Conservation (phyloP, 1,284 basidiomycete genomes). For the Cryptococcus sp. region DNA sequence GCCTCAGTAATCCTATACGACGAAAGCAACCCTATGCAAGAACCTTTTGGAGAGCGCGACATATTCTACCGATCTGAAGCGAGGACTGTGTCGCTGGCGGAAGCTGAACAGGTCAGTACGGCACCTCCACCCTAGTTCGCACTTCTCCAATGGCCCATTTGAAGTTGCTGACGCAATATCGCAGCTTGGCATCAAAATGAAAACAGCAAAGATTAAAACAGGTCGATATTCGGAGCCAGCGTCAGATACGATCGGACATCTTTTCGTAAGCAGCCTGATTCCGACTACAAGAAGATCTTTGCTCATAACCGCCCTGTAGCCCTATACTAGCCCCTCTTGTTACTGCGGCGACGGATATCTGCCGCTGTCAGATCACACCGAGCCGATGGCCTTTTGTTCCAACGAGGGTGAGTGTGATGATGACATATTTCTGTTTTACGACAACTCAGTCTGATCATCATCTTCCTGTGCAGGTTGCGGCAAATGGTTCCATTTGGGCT, state of each 20-base stretch:
- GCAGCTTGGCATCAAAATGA: slow-evolving; percentile 4
- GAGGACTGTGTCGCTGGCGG: slow-evolving; percentile 6
- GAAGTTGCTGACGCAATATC: no score
- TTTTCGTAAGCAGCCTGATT: slow-evolving; percentile 12
- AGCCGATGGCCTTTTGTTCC: slow-evolving; percentile 29
- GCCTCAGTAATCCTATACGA: slow-evolving; percentile 21
- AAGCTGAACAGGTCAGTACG: slow-evolving; percentile 1
- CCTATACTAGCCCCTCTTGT: slow-evolving; percentile 19
- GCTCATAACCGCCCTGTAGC: slow-evolving; percentile 9
- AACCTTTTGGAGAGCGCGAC: slow-evolving; percentile 9
- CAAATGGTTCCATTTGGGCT: slow-evolving; percentile 29
- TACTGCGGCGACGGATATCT: slow-evolving; percentile 24
- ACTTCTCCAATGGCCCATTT: background rate
- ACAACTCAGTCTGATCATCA: background rate
- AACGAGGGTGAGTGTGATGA: slow-evolving; percentile 11
- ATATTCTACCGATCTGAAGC: slow-evolving; percentile 22
- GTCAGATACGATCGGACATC: slow-evolving; percentile 1
- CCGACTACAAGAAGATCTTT: background rate
- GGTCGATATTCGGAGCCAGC: background rate
- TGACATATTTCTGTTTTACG: background rate
- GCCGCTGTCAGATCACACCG: slow-evolving; percentile 12
- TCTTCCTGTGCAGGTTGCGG: slow-evolving; percentile 17
- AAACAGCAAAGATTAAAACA: background rate
- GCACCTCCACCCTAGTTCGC: background rate
- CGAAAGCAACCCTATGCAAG: slow-evolving; percentile 24